Conservation (phyloP, 179 eudicot genomes). For the Amaranthus tricolor region DNA sequence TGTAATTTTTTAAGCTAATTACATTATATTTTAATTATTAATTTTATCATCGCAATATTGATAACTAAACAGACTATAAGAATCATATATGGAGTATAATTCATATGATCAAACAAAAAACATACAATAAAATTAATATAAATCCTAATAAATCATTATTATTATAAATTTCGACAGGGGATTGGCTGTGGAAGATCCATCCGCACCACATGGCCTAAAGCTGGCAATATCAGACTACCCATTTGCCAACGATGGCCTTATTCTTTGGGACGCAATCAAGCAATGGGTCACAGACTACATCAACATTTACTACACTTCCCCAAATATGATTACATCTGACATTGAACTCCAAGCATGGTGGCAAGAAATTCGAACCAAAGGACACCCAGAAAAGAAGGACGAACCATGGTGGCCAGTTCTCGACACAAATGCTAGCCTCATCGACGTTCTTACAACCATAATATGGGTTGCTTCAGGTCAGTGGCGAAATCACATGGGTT, state of each 20-base stretch:
- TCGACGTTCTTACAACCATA: constrained; percentile 44
- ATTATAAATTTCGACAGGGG: constrained; percentile 33
- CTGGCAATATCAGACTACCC: constrained; percentile 69
- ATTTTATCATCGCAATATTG: not conserved
- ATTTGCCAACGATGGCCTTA: constrained; percentile 62
- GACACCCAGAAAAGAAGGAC: constrained; percentile 65
- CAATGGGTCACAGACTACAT: constrained; percentile 65
- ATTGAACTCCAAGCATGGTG: constrained; percentile 68
- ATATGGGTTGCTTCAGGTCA: constrained; percentile 58
- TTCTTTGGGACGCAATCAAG: constrained; percentile 58
- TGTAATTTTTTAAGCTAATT: too few relatives aligned
- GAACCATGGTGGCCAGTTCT: constrained; percentile 63
- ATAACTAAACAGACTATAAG: too few relatives aligned
- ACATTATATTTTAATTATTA: too few relatives aligned
- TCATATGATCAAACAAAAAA: too few relatives aligned
- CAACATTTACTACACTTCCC: constrained; percentile 48
- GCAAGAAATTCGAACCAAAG: constrained; percentile 48
- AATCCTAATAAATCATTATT: too few relatives aligned
- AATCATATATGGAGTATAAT: too few relatives aligned
- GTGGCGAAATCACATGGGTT: too few relatives aligned
- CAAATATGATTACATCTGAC: constrained; percentile 23
- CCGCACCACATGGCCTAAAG: constrained; percentile 58
- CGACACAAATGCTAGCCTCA: constrained; percentile 38
- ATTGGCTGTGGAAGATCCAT: constrained; percentile 54
- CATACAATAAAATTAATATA: too few relatives aligned